phyloP scores from a whole-genome alignment of 345 rosid genomes.

The Citrus cavaleriei region DNA sequence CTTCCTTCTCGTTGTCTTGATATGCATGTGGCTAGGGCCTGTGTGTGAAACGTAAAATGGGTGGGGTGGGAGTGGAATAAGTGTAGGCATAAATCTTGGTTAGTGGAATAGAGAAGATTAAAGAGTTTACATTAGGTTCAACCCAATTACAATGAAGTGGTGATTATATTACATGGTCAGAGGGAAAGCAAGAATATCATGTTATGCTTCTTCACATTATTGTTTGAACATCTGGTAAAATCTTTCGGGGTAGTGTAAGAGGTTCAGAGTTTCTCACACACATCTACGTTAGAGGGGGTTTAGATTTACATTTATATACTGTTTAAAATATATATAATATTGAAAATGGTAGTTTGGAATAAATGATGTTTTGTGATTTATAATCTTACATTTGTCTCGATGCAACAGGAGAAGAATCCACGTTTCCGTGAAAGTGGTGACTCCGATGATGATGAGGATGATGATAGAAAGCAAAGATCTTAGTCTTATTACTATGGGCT shows the following conservation, averaged over 20 bases:
- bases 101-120: not conserved
- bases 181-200: not conserved
- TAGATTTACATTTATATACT: not conserved
- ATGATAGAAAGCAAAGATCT: slow-evolving; percentile 51
- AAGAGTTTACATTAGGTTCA: not conserved
- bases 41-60: not conserved
- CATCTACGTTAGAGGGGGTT: not conserved
- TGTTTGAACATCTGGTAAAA: not conserved
- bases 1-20: not conserved
- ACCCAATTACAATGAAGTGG: not conserved
- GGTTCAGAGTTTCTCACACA: not conserved
- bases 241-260: not conserved
- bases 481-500: slow-evolving; percentile 3
- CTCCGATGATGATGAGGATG: slow-evolving; percentile 95
- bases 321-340: not conserved
- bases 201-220: not conserved
- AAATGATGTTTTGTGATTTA: not conserved
- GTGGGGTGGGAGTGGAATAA: not conserved
- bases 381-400: slow-evolving; percentile 1
- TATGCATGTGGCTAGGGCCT: not conserved
- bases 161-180: not conserved
- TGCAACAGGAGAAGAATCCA: slow-evolving; percentile 88
- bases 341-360: not conserved
- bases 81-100: not conserved
- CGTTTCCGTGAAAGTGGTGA: slow-evolving; percentile 95